phyloP scores from a whole-genome alignment of 1,284 basidiomycete species.

The Marasmius fiardii region DNA sequence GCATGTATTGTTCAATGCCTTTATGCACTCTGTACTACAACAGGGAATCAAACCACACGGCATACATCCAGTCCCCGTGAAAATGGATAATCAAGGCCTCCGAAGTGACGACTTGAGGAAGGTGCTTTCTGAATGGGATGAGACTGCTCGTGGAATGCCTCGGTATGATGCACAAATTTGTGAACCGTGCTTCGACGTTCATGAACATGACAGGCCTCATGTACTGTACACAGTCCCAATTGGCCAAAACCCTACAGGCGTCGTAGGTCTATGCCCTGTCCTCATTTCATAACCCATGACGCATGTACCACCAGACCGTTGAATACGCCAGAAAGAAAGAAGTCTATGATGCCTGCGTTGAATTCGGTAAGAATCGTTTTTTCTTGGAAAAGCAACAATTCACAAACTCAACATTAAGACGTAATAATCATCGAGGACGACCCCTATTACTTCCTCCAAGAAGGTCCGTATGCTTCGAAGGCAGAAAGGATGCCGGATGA shows the following conservation, averaged over 20 bases:
- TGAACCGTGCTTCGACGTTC: background rate
- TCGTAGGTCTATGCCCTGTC: slow-evolving; percentile 36
- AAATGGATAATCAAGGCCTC: slow-evolving; percentile 76
- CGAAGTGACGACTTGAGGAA: slow-evolving; percentile 57
- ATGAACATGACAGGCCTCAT: slow-evolving; percentile 47
- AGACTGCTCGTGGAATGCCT: slow-evolving; percentile 45
- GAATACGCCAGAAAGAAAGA: slow-evolving; percentile 66
- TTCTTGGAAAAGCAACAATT: background rate
- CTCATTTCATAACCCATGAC: slow-evolving; percentile 19
- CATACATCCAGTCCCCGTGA: slow-evolving; percentile 53
- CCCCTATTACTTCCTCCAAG: slow-evolving; percentile 79
- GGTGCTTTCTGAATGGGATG: slow-evolving; percentile 68
- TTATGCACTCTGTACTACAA: background rate
- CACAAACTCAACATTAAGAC: slow-evolving; percentile 32
- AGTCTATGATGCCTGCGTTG: slow-evolving; percentile 77
- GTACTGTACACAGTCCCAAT: slow-evolving; percentile 75
- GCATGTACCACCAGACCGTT: slow-evolving; percentile 43
- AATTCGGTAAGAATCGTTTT: slow-evolving; percentile 53
- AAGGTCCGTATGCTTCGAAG: slow-evolving; percentile 49
- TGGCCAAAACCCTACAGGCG: slow-evolving; percentile 81
- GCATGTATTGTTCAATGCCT: background rate
- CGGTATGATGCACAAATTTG: slow-evolving; percentile 30
- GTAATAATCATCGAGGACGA: slow-evolving; percentile 78
- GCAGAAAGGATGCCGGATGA: slow-evolving; percentile 28
- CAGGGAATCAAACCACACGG: slow-evolving; percentile 40